These are phyloP conservation scores for Globisporangium emineosum DNA, from an alignment of 352 stramenopile genomes.

Conservation along the genomic window DNA sequence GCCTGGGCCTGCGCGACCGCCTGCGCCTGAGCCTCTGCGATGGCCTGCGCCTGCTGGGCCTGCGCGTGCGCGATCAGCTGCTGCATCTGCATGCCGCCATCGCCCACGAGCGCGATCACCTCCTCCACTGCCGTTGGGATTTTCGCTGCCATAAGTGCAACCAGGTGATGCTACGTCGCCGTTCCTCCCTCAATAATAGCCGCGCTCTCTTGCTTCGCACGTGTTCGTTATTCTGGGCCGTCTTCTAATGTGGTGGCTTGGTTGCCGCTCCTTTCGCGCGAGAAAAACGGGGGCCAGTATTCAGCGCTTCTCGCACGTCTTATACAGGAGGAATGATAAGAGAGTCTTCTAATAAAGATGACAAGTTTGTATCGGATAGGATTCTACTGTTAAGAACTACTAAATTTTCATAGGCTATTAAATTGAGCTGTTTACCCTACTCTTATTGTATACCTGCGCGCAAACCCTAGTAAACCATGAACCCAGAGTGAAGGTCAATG, in stretches of 20 bases:
- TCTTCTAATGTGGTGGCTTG: slow-evolving; percentile 30
- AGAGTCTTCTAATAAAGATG: background rate
- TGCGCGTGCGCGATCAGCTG: slow-evolving; percentile 60
- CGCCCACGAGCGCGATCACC: slow-evolving; percentile 51
- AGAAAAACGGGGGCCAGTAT: background rate
- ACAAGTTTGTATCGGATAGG: background rate
- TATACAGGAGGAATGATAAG: background rate
- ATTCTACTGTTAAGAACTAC: background rate
- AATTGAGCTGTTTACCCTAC: background rate
- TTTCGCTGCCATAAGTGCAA: slow-evolving; percentile 32
- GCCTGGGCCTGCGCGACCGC: slow-evolving; percentile 10
- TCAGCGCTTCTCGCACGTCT: background rate
- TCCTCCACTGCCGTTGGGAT: slow-evolving; percentile 42
- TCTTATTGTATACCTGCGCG: no score
- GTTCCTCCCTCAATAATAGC: slow-evolving; percentile 10
- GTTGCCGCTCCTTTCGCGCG: slow-evolving; percentile 9
- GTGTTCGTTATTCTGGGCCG: slow-evolving; percentile 30
- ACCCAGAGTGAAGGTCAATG: no score
- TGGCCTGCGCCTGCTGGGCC: slow-evolving; percentile 30
- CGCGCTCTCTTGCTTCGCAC: slow-evolving; percentile 3
- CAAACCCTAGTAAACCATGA: no score
- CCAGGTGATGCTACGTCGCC: background rate
- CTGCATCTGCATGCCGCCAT: slow-evolving; percentile 52
- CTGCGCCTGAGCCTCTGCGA: slow-evolving; percentile 12
- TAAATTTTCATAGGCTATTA: background rate